Evolutionary conservation across 2,329 filamentous ascomycete genomes (phyloP).

Genomic region (Botryotinia convoluta): DNA sequence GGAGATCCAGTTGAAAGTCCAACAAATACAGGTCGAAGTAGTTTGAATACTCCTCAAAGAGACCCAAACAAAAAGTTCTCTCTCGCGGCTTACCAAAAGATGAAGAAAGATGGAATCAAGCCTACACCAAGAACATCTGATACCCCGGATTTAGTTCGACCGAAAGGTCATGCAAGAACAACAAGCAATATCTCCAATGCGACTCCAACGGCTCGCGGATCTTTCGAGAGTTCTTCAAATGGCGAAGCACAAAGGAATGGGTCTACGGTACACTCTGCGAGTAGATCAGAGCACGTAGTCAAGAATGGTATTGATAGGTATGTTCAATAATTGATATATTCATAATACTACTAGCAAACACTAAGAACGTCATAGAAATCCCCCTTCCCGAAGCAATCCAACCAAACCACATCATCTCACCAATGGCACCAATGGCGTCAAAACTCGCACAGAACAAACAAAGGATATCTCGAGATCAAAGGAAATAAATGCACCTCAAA

Average conservation of each 20-base stretch:
- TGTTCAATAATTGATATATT: background rate
- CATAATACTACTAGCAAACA: too few species aligned
- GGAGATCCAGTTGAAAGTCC: constrained; percentile 30
- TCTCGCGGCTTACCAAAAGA: constrained; percentile 37
- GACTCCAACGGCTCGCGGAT: constrained; percentile 30
- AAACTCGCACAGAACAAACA: background rate
- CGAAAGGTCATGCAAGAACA: constrained; percentile 26
- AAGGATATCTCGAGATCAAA: constrained; percentile 8
- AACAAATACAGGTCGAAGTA: constrained; percentile 32
- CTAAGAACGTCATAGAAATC: constrained; percentile 12
- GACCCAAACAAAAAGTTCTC: constrained; percentile 36
- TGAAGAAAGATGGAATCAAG: constrained; percentile 34
- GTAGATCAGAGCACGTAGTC: constrained; percentile 8
- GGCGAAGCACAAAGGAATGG: constrained; percentile 30
- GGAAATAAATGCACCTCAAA: constrained; percentile 5
- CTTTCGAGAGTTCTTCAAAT: constrained; percentile 25
- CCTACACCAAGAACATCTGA: constrained; percentile 26
- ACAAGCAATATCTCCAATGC: constrained; percentile 25
- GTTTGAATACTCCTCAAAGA: constrained; percentile 34
- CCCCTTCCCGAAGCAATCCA: constrained; percentile 37
- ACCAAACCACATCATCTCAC: constrained; percentile 53
- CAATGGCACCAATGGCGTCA: constrained; percentile 28
- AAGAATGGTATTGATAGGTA: constrained; percentile 21
- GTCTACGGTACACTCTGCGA: constrained; percentile 14
- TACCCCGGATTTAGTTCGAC: constrained; percentile 22